phyloP scores from a whole-genome alignment of 495 filamentous ascomycete genomes.

The Annulohypoxylon maeteangense region DNA sequence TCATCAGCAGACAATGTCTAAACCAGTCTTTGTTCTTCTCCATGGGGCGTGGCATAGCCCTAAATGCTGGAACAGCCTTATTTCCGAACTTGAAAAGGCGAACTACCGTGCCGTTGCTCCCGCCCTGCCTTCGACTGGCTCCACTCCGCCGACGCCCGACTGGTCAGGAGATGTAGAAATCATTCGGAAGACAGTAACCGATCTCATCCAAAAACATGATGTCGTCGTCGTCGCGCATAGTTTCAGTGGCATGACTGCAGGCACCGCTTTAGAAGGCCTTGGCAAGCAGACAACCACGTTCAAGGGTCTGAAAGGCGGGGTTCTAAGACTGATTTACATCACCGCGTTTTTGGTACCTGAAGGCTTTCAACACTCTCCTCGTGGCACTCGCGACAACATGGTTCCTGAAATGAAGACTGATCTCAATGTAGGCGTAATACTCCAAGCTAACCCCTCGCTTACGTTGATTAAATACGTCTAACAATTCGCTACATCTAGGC shows the following conservation, averaged over 20 bases:
- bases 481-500: slow-evolving; percentile 19
- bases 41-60: slow-evolving; percentile 61
- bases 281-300: slow-evolving; percentile 43
- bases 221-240: slow-evolving; percentile 59
- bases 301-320: slow-evolving; percentile 51
- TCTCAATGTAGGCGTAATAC: slow-evolving; percentile 47
- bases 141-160: slow-evolving; percentile 51
- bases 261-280: slow-evolving; percentile 30
- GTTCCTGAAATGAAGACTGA: slow-evolving; percentile 50
- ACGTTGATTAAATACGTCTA: neutral
- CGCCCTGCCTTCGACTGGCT: slow-evolving; percentile 56
- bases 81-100: slow-evolving; percentile 45
- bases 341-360: slow-evolving; percentile 39
- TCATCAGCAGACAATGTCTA: slow-evolving; percentile 31
- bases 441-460: neutral
- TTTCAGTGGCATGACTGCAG: slow-evolving; percentile 37
- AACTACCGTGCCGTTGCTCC: slow-evolving; percentile 52
- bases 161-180: slow-evolving; percentile 46
- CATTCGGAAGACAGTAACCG: slow-evolving; percentile 38
- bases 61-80: slow-evolving; percentile 49
- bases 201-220: slow-evolving; percentile 46
- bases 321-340: slow-evolving; percentile 34
- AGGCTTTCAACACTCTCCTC: slow-evolving; percentile 44
- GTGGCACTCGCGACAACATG: slow-evolving; percentile 47
- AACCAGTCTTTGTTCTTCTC: slow-evolving; percentile 59